A percentile compares a stretch with the other conserved stretches of the same genome.
Conservation (phyloP, 495 filamentous ascomycete genomes). For the Aspergillus steynii region DNA sequence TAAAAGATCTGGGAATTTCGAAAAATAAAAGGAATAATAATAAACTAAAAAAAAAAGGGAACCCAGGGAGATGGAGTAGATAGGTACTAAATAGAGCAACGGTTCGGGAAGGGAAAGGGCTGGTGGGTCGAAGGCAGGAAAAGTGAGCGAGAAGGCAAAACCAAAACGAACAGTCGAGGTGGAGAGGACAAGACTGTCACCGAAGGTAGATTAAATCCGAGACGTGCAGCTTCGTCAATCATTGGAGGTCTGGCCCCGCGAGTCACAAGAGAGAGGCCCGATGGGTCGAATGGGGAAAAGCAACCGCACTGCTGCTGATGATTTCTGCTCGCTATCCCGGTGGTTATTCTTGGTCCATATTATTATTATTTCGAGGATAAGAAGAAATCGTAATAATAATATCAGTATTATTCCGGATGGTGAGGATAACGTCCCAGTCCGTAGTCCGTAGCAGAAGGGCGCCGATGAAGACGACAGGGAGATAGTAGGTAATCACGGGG, state of each 20-base stretch:
- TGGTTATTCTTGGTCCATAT: neutral
- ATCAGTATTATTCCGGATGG: neutral
- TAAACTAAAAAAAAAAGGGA: slow-evolving; percentile 5
- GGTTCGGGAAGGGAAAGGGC: slow-evolving; percentile 8
- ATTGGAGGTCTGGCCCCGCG: slow-evolving; percentile 15
- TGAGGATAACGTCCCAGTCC: neutral
- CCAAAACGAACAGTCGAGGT: slow-evolving; percentile 10
- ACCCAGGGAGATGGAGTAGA: neutral
- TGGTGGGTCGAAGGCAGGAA: slow-evolving; percentile 6
- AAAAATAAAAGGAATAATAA: neutral
- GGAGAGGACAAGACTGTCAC: slow-evolving; percentile 21
- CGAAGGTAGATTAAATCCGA: slow-evolving; percentile 20
- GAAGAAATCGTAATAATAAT: neutral
- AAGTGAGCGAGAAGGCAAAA: slow-evolving; percentile 4
- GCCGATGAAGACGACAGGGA: no score
- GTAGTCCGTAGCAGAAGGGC: neutral
- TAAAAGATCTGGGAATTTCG: neutral
- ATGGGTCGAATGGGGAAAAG: slow-evolving; percentile 20
- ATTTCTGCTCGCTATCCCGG: slow-evolving; percentile 11
- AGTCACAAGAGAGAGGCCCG: slow-evolving; percentile 20
- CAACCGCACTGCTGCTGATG: slow-evolving; percentile 19
- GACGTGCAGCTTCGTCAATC: slow-evolving; percentile 19
- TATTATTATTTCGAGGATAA: neutral
- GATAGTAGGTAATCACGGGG: no score
- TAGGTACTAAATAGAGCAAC: slow-evolving; percentile 7